phyloP scores from a whole-genome alignment of 1,139 yeast genomes.

The Suhomyces bolitotheri region DNA sequence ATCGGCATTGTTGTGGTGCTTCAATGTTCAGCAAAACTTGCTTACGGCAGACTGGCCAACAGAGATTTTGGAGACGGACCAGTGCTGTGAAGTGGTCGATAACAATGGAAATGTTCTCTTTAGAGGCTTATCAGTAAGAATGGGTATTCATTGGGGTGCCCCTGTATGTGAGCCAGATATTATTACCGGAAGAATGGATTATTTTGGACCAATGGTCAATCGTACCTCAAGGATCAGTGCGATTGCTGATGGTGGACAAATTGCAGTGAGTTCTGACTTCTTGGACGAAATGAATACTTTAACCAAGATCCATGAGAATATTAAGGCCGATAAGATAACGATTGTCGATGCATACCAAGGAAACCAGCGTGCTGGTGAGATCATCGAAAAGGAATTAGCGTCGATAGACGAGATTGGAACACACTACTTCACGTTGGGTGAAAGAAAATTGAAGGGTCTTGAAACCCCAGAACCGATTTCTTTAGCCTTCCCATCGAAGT shows the following conservation, averaged over 20 bases:
- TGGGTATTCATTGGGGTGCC: slow-evolving; percentile 98
- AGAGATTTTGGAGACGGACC: slow-evolving; percentile 81
- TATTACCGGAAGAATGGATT: slow-evolving; percentile 96
- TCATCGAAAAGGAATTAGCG: slow-evolving; percentile 66
- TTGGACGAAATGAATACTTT: slow-evolving; percentile 67
- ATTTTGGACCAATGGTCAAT: slow-evolving; percentile 98
- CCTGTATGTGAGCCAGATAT: slow-evolving; percentile 97
- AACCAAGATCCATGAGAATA: slow-evolving; percentile 51
- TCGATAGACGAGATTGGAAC: slow-evolving; percentile 71
- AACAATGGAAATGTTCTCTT: slow-evolving; percentile 61
- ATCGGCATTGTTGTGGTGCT: slow-evolving; percentile 90
- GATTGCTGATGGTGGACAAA: slow-evolving; percentile 98
- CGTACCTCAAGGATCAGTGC: slow-evolving; percentile 92
- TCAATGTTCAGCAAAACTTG: slow-evolving; percentile 85
- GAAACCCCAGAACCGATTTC: slow-evolving; percentile 92
- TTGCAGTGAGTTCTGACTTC: slow-evolving; percentile 81
- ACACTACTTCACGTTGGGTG: slow-evolving; percentile 74
- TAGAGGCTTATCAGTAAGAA: slow-evolving; percentile 89
- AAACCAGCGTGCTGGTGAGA: slow-evolving; percentile 58
- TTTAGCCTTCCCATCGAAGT: slow-evolving; percentile 67
- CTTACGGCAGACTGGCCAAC: slow-evolving; percentile 92
- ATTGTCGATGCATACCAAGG: slow-evolving; percentile 62
- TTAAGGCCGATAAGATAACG: slow-evolving; percentile 39
- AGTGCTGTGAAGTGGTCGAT: slow-evolving; percentile 83
- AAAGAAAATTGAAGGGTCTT: slow-evolving; percentile 85